A percentile compares a stretch with the other conserved stretches of the same genome.
phyloP scores from a whole-genome alignment of 257 asterid species.

The Nicotiana attenuata region DNA sequence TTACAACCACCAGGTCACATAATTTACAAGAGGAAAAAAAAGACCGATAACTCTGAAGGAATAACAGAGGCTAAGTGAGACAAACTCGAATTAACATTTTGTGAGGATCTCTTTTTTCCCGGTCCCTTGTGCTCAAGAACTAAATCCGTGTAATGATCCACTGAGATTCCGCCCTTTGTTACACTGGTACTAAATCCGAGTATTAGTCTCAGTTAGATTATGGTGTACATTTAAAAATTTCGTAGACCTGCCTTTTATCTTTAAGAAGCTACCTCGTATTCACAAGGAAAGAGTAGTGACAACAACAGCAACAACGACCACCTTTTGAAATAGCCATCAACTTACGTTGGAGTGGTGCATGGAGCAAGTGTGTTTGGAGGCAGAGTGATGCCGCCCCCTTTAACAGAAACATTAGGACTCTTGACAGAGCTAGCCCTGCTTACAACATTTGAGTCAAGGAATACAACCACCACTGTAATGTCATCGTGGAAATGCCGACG shows the following conservation, averaged over 20 bases:
- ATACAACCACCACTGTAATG: constrained; percentile 66
- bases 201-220: constrained; percentile 33
- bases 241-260: constrained; percentile 29
- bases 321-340: constrained; percentile 20
- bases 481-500: constrained; percentile 89
- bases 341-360: constrained; percentile 29
- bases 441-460: constrained; percentile 64
- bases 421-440: constrained; percentile 58
- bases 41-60: neutral
- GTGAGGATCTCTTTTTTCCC: constrained; percentile 16
- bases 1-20: neutral
- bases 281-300: constrained; percentile 17
- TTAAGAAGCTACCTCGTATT: constrained; percentile 36
- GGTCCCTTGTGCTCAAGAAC: constrained; percentile 11
- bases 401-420: constrained; percentile 49
- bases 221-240: constrained; percentile 43
- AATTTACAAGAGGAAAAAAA: neutral
- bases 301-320: constrained; percentile 14
- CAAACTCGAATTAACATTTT: constrained; percentile 10
- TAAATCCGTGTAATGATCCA: neutral
- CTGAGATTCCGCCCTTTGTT: neutral
- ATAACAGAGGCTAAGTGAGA: neutral
- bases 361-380: constrained; percentile 53
- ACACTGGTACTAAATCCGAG: constrained; percentile 30
- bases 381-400: constrained; percentile 53